Evolutionary conservation across 352 stramenopile species (phyloP).

Genomic region (Phytophthora aleatoria): DNA sequence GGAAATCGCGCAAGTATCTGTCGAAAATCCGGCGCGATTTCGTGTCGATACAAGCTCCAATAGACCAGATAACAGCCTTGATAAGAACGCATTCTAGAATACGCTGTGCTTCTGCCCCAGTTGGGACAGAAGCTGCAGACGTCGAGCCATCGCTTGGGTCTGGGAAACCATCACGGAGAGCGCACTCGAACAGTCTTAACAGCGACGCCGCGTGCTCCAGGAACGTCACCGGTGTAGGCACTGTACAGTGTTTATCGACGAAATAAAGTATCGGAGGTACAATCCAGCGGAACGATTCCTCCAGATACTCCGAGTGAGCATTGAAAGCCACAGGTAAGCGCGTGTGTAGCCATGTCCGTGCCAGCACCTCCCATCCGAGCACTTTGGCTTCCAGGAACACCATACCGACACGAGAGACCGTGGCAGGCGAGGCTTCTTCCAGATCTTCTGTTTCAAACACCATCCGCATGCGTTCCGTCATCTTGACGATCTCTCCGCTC

Average conservation of each 20-base stretch:
- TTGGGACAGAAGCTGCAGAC: constrained; percentile 27
- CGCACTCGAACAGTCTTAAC: constrained; percentile 81
- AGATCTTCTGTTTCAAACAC: constrained; percentile 96
- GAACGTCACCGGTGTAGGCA: constrained; percentile 89
- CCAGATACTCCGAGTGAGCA: constrained; percentile 48
- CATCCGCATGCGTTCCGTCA: constrained; percentile 95
- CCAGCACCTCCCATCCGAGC: constrained; percentile 89
- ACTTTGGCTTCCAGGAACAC: constrained; percentile 93
- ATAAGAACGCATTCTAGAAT: constrained; percentile 90
- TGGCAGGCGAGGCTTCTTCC: constrained; percentile 86
- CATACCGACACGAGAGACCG: constrained; percentile 93
- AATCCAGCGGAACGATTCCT: constrained; percentile 90
- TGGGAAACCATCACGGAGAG: constrained; percentile 56
- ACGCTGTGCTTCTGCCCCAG: constrained; percentile 65
- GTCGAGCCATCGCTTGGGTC: constrained; percentile 23
- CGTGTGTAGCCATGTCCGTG: constrained; percentile 87
- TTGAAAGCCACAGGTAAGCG: constrained; percentile 45
- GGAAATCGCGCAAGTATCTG: constrained; percentile 78
- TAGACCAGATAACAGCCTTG: constrained; percentile 89
- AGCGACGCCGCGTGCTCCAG: constrained; percentile 90
- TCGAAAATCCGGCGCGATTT: constrained; percentile 87
- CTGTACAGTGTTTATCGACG: constrained; percentile 88
- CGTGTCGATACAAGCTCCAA: constrained; percentile 91
- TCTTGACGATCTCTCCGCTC: constrained; percentile 95
- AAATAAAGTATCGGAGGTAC: constrained; percentile 92